Evolutionary conservation across 176 grass and related monocot species (phyloP), one percentile per base, ranked within the genome.

Genomic region (Lolium perenne): DNA sequence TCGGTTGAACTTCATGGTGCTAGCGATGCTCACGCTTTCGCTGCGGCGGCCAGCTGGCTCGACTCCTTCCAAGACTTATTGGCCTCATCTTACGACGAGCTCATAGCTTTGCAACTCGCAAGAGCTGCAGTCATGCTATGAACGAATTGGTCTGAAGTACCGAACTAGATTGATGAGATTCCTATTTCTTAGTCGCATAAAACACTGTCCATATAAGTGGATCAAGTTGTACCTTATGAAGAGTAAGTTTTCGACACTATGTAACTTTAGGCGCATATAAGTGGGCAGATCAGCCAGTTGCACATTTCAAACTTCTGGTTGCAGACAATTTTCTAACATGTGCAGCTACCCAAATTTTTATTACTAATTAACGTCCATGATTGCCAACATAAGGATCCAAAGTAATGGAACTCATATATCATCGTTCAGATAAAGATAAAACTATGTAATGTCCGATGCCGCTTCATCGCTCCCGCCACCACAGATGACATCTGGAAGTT

Each of bases 41-140:
- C 48, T 21, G 78, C 8, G 38, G 7, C 51, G 10, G 41, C 25
- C 8, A 56, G 15, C 25, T 17, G 26, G 8, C 78, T 21, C 13
- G 74, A 61, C 77, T 71, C 81, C 12, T 87, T 91, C 76, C 81
- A 81, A 71, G 81, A 91, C 43, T 29, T 81, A 51, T 32, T 87
- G 57, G 61, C 69, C 81, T 32, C 81, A 25, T 76, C 85, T 47
- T 88, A 80, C 85, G 40, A 91, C 50, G 50, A 87, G 69, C 46
- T 87, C 78, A 60, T n/a, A 46, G 29, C 67, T 16, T 8, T n/a
- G 29, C 81, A 80, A 10, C 12, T 8, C 29, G 29, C 81, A 76
- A 10, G 69, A 81, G 21, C 3, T 84, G 22, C 55, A 22, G 29
- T 81, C 79, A 26, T 84, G 26, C 56, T 79, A 43, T 16, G 4